phyloP scores from a whole-genome alignment of 2,329 filamentous ascomycete genomes.

The Aspergillus viridinutans region DNA sequence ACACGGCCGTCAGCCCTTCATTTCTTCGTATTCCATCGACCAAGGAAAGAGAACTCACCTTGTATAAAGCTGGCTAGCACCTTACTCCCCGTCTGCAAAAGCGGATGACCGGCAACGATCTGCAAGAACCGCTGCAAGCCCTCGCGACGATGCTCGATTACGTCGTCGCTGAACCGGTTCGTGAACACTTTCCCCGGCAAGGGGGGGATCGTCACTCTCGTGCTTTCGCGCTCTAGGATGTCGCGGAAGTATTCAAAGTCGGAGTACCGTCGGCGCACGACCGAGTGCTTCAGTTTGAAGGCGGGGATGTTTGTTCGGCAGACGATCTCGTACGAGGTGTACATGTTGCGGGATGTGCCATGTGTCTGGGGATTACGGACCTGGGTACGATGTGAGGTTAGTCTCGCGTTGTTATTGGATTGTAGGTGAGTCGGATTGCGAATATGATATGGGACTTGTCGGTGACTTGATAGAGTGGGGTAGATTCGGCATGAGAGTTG shows the following conservation, averaged over 20 bases:
- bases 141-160: conserved; percentile 89
- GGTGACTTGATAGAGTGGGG: not conserved
- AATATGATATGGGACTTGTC: not conserved
- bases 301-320: conserved; percentile 98
- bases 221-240: conserved; percentile 91
- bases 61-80: conserved; percentile 95
- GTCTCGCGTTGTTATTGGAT: conserved; percentile 6
- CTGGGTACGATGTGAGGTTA: conserved; percentile 42
- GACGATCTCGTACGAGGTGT: conserved; percentile 97
- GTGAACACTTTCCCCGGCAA: conserved; percentile 97
- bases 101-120: conserved; percentile 93
- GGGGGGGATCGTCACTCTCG: conserved; percentile 90
- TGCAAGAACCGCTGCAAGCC: conserved; percentile 93
- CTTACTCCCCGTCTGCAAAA: conserved; percentile 96
- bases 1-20: not conserved
- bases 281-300: conserved; percentile 88
- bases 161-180: conserved; percentile 95
- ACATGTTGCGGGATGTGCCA: conserved; percentile 92
- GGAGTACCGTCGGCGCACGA: conserved; percentile 88
- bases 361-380: conserved; percentile 91
- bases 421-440: not conserved
- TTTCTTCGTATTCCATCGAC: not conserved
- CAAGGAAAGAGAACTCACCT: conserved; percentile 52
- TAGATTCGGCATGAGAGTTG: conserved; percentile 3
- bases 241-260: conserved; percentile 99